These are phyloP conservation scores for Pulveroboletus sp. DNA, from an alignment of 768 basidiomycete genomes.

Conservation along the genomic window DNA sequence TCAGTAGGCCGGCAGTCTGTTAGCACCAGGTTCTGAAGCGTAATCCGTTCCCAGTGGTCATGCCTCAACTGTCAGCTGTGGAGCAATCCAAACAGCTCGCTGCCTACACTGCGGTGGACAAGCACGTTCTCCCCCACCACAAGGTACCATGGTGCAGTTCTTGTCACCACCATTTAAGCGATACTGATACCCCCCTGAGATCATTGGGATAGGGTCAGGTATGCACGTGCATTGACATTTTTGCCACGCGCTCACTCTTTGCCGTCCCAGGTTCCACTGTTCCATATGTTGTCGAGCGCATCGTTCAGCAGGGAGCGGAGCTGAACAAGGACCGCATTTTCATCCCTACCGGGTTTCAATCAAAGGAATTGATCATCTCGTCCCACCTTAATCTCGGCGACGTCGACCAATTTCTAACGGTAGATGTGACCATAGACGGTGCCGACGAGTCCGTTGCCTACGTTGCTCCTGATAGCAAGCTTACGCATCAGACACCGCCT, in stretches of 20 bases:
- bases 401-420: constrained; percentile 78
- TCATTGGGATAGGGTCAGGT: constrained; percentile 89
- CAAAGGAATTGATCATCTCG: constrained; percentile 87
- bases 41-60: constrained; percentile 4
- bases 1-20: constrained; percentile 6
- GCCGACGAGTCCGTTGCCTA: constrained; percentile 78
- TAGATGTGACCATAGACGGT: constrained; percentile 97
- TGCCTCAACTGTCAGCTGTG: constrained; percentile 40
- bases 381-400: constrained; percentile 78
- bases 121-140: constrained; percentile 77
- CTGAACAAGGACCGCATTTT: constrained; percentile 81
- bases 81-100: constrained; percentile 88
- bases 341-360: constrained; percentile 94
- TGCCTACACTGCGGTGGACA: constrained; percentile 91
- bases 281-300: constrained; percentile 93
- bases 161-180: background rate
- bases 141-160: constrained; percentile 48
- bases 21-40: background rate
- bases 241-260: constrained; percentile 1
- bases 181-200: constrained; percentile 35
- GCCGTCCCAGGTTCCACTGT: constrained; percentile 74
- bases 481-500: background rate
- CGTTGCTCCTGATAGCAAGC: background rate
- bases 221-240: background rate
- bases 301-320: constrained; percentile 73